A percentile compares a stretch with the other conserved stretches of the same genome.
phyloP scores from a whole-genome alignment of 2,329 filamentous ascomycete genomes.

The Aureobasidium zeae region DNA sequence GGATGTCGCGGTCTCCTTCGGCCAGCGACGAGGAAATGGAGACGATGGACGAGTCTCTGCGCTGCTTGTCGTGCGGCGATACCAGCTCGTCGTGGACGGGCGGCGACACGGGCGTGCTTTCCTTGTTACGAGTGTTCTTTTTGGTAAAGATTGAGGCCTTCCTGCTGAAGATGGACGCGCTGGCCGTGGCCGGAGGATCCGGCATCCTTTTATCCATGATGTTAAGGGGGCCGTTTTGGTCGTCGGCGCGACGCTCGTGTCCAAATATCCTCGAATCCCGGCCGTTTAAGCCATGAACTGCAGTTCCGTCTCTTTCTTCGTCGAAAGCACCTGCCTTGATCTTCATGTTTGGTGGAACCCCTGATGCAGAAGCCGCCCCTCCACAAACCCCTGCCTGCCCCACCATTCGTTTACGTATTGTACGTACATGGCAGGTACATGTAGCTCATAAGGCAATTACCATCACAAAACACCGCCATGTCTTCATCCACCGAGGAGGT shows the following conservation, averaged over 20 bases:
- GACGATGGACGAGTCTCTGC: slow-evolving; percentile 21
- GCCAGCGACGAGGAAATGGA: slow-evolving; percentile 26
- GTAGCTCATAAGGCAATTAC: too few species aligned
- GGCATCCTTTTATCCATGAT: slow-evolving; percentile 7
- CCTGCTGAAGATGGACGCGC: slow-evolving; percentile 10
- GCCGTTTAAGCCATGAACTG: too few species aligned
- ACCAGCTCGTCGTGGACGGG: slow-evolving; percentile 7
- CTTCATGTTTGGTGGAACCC: too few species aligned
- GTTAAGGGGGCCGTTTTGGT: background rate
- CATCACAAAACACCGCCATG: too few species aligned
- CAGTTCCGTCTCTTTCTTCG: too few species aligned
- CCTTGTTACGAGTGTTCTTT: slow-evolving; percentile 9
- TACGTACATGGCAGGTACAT: too few species aligned
- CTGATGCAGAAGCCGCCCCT: background rate
- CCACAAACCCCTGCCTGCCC: slow-evolving; percentile 8
- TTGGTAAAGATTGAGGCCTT: slow-evolving; percentile 12
- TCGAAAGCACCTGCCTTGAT: too few species aligned
- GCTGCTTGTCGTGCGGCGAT: background rate
- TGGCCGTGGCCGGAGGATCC: slow-evolving; percentile 16
- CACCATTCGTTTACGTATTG: too few species aligned
- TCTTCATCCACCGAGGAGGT: slow-evolving; percentile 9
- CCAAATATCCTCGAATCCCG: too few species aligned
- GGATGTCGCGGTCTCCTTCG: slow-evolving; percentile 33
- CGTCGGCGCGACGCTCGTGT: too few species aligned
- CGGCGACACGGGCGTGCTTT: slow-evolving; percentile 9